Percentiles rank a stretch among this genome's conserved stretches.
phyloP scores from a whole-genome alignment of 495 filamentous ascomycete genomes.

The Hypoxylon perforatum region DNA sequence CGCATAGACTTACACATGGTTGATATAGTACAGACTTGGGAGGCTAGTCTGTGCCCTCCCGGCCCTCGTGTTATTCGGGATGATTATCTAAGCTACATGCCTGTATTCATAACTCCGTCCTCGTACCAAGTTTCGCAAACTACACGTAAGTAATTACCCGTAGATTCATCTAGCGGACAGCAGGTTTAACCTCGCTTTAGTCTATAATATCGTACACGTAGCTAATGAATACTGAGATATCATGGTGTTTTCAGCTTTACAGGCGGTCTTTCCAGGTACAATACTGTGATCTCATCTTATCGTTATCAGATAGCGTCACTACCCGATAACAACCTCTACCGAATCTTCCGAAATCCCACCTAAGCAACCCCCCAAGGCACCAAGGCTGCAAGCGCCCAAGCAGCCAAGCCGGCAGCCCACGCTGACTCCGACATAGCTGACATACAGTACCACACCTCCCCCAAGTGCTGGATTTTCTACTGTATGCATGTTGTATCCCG shows the following conservation, averaged over 20 bases:
- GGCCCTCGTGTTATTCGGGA: no score
- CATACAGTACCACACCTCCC: slow-evolving; percentile 15
- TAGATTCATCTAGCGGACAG: no score
- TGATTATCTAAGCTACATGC: neutral
- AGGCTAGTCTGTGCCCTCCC: no score
- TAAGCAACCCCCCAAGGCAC: neutral
- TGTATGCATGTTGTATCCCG: slow-evolving; percentile 39
- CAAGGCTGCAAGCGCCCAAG: neutral
- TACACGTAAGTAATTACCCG: no score
- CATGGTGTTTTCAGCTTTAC: no score
- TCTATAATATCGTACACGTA: no score
- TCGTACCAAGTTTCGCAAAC: no score
- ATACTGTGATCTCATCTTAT: neutral
- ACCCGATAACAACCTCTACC: slow-evolving; percentile 35
- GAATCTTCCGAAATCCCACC: slow-evolving; percentile 39
- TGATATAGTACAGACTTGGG: neutral
- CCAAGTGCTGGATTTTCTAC: slow-evolving; percentile 6
- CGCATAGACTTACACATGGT: neutral
- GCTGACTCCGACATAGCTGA: neutral
- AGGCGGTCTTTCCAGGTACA: no score
- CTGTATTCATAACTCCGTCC: no score
- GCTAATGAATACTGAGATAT: no score
- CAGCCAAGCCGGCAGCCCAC: neutral
- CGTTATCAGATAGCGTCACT: neutral
- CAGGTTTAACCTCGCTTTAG: no score